phyloP scores from a whole-genome alignment of 1,284 basidiomycete species.

The Boletus semigastroideus region DNA sequence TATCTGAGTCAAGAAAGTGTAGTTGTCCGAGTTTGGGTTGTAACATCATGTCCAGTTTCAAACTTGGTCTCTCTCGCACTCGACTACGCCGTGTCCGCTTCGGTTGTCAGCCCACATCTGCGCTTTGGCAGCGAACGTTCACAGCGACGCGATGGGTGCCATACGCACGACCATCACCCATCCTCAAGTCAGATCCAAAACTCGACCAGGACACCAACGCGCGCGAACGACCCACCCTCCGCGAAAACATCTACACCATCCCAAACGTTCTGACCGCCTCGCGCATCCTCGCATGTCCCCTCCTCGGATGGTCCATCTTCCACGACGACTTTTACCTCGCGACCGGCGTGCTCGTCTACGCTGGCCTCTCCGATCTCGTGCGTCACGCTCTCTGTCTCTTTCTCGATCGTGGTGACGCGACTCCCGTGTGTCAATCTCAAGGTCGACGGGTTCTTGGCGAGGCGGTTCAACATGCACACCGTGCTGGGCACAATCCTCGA shows the following conservation, averaged over 20 bases:
- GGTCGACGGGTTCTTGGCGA: conserved; percentile 90
- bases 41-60: background rate
- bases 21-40: too few relatives aligned
- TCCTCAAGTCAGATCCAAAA: conserved; percentile 3
- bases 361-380: conserved; percentile 89
- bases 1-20: too few relatives aligned
- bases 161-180: conserved; percentile 12
- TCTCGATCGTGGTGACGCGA: background rate
- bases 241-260: conserved; percentile 93
- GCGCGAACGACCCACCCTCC: conserved; percentile 31
- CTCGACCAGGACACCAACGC: conserved; percentile 7
- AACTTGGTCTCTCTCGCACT: conserved; percentile 4
- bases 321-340: conserved; percentile 80
- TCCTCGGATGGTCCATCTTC: conserved; percentile 91
- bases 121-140: conserved; percentile 10
- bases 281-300: conserved; percentile 85
- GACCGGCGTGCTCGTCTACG: conserved; percentile 81
- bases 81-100: background rate
- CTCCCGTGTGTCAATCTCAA: conserved; percentile 33
- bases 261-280: conserved; percentile 91
- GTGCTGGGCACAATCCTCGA: conserved; percentile 95
- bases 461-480: conserved; percentile 81
- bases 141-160: conserved; percentile 8
- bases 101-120: background rate
- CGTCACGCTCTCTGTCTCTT: conserved; percentile 25